Conservation (phyloP, 352 stramenopile species). For the Phytophthora parvispora region DNA sequence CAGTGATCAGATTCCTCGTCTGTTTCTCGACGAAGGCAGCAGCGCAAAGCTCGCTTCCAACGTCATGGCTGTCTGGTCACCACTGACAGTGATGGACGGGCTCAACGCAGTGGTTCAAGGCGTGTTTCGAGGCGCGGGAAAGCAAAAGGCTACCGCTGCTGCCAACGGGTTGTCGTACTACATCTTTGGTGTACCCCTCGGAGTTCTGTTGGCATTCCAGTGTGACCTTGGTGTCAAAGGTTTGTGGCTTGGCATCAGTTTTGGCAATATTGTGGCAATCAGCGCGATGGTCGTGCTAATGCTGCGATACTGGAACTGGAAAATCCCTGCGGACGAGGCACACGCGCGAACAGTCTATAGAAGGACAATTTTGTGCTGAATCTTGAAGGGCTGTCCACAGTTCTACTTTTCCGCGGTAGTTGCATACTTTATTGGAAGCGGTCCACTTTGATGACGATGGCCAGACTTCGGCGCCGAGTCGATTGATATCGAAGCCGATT, state of each 20-base stretch:
- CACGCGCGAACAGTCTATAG: too few species aligned
- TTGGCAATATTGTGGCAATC: slow-evolving; percentile 28
- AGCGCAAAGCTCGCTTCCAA: slow-evolving; percentile 40
- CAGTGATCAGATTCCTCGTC: slow-evolving; percentile 25
- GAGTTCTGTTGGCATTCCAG: slow-evolving; percentile 56
- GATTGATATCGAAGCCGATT: background rate
- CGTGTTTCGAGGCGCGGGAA: slow-evolving; percentile 67
- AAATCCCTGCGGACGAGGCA: too few species aligned
- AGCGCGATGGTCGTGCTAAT: slow-evolving; percentile 1
- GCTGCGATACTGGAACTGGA: background rate
- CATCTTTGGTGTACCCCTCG: slow-evolving; percentile 65
- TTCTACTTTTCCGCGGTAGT: background rate
- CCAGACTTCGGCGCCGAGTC: background rate
- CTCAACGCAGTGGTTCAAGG: slow-evolving; percentile 62
- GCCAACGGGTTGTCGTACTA: slow-evolving; percentile 78
- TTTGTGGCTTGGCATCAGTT: slow-evolving; percentile 57
- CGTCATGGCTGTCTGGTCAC: slow-evolving; percentile 47
- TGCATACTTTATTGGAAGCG: background rate
- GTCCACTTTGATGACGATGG: background rate
- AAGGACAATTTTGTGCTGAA: too few species aligned
- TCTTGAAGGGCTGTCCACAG: too few species aligned
- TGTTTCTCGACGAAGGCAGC: slow-evolving; percentile 50
- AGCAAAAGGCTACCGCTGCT: slow-evolving; percentile 54
- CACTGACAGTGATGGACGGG: slow-evolving; percentile 55
- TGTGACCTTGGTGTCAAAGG: slow-evolving; percentile 49